Evolutionary conservation across 768 basidiomycete species (phyloP).

Genomic region (Heimioporus sp.): DNA sequence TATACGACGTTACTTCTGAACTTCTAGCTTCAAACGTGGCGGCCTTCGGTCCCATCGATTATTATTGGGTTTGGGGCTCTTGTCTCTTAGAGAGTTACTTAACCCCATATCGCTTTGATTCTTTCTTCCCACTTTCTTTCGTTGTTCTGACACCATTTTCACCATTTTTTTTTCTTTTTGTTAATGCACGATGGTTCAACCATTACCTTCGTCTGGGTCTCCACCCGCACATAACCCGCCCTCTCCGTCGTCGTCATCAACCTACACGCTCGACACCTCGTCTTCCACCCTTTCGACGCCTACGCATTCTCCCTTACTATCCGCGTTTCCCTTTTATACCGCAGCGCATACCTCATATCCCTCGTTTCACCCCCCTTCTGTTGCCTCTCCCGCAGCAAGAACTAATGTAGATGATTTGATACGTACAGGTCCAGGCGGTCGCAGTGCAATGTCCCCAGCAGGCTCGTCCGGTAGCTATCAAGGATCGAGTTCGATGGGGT

Average conservation of each 20-base stretch:
- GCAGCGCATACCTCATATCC: not conserved
- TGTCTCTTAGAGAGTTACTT: not conserved
- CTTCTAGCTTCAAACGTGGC: conserved; percentile 12
- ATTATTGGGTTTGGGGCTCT: not conserved
- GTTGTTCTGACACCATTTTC: not conserved
- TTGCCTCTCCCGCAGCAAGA: not conserved
- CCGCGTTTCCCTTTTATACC: not conserved
- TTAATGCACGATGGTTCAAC: conserved; percentile 8
- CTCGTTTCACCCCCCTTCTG: not conserved
- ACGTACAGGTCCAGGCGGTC: conserved; percentile 14
- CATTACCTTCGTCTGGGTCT: not conserved
- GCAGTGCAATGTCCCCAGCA: conserved; percentile 19
- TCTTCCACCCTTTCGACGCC: conserved; percentile 6
- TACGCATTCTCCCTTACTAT: not conserved
- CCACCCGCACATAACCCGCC: not conserved
- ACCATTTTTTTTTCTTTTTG: not conserved
- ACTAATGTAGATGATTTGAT: conserved; percentile 9
- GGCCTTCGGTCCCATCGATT: not conserved
- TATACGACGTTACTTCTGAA: not conserved
- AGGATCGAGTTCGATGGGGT: conserved; percentile 19
- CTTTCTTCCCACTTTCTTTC: not conserved
- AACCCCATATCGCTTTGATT: not conserved
- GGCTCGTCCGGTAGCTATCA: conserved; percentile 24
- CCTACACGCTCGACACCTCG: not conserved
- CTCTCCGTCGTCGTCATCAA: not conserved